These are phyloP conservation scores for Podospora anserina DNA, from an alignment of 495 filamentous ascomycete species.

Conservation along the genomic window DNA sequence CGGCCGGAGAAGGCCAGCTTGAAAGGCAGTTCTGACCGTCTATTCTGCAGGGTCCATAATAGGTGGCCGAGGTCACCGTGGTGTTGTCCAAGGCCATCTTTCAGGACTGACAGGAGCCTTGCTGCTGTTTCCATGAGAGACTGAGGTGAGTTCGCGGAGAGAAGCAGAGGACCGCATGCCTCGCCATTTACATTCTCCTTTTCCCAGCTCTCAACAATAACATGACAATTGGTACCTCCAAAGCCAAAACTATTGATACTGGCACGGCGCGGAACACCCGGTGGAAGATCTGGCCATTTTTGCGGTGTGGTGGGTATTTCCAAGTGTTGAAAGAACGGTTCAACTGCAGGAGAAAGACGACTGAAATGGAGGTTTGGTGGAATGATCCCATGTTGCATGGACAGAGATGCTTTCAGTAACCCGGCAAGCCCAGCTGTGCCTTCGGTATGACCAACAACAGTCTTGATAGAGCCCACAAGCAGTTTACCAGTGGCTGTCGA, in stretches of 20 bases:
- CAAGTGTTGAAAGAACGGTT: constrained; percentile 8
- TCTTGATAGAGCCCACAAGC: constrained; percentile 53
- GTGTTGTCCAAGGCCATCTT: neutral
- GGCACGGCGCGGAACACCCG: constrained; percentile 7
- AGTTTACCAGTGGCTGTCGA: constrained; percentile 32
- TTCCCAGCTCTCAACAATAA: constrained; percentile 8
- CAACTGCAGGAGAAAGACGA: constrained; percentile 43
- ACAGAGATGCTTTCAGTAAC: constrained; percentile 48
- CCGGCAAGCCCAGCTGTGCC: constrained; percentile 49
- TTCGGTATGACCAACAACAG: constrained; percentile 55
- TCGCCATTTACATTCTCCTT: neutral
- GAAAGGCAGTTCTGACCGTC: neutral
- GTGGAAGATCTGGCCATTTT: neutral
- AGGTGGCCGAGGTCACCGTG: neutral
- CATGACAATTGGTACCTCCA: constrained; percentile 13
- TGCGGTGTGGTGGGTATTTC: constrained; percentile 4
- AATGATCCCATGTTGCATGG: constrained; percentile 49
- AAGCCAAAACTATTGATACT: constrained; percentile 18
- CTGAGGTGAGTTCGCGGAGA: constrained; percentile 3
- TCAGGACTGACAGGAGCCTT: neutral
- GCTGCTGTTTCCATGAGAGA: neutral
- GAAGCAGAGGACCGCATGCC: neutral
- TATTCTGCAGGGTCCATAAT: neutral
- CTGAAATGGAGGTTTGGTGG: constrained; percentile 45
- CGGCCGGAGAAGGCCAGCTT: neutral